Evolutionary conservation across 2,329 filamentous ascomycete species (phyloP).

Genomic region (Tolypocladium amazonense): DNA sequence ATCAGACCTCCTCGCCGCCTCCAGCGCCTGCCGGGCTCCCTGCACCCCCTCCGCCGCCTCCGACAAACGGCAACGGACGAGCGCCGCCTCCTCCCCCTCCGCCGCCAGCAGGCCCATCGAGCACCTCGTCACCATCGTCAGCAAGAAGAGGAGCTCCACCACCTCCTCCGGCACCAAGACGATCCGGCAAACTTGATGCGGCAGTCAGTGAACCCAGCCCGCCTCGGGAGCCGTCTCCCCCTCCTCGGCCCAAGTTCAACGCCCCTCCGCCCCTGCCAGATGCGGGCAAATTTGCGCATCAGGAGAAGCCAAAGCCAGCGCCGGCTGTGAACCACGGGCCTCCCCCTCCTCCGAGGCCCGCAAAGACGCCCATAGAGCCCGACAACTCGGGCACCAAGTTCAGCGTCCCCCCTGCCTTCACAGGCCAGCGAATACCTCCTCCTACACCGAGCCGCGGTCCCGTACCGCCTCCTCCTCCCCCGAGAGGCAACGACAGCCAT

Average conservation of each 20-base stretch:
- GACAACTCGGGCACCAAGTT: constrained; percentile 49
- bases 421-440: constrained; percentile 61
- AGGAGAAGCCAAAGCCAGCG: constrained; percentile 20
- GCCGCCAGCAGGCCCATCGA: constrained; percentile 7
- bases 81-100: constrained; percentile 24
- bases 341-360: constrained; percentile 35
- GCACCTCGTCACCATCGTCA: constrained; percentile 3
- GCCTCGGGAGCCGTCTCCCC: constrained; percentile 49
- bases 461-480: constrained; percentile 61
- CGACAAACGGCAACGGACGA: constrained; percentile 22
- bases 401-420: constrained; percentile 71
- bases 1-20: constrained; percentile 10
- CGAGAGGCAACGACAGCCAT: constrained; percentile 22
- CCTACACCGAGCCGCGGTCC: constrained; percentile 62
- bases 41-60: constrained; percentile 14
- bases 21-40: constrained; percentile 9
- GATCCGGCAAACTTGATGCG: constrained; percentile 45
- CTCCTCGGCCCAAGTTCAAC: constrained; percentile 58
- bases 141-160: constrained; percentile 15
- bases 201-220: constrained; percentile 65
- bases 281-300: constrained; percentile 75
- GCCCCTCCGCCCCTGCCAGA: constrained; percentile 83
- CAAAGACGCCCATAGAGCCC: constrained; percentile 59
- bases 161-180: constrained; percentile 38
- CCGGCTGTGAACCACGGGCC: constrained; percentile 17